Conservation (phyloP, 116 monocot genomes). For the Dioscorea cayenensis region DNA sequence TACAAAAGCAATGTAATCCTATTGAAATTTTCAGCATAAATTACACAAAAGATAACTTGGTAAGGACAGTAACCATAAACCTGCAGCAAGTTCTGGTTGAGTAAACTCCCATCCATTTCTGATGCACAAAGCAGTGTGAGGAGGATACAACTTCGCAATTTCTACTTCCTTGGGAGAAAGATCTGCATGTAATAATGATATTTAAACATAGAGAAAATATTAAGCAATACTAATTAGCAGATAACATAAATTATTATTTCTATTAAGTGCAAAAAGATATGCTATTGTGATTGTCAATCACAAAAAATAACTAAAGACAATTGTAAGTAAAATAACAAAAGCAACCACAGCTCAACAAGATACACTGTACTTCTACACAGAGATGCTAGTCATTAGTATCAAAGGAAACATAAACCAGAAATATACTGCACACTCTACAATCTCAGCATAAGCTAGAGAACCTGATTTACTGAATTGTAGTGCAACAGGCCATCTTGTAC, state of each 20-base stretch:
- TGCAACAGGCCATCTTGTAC: no score
- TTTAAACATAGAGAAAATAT: background rate
- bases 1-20: no score
- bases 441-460: background rate
- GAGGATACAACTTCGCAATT: constrained; percentile 70
- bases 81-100: constrained; percentile 69
- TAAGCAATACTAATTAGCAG: background rate
- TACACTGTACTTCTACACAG: background rate
- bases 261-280: background rate
- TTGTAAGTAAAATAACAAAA: background rate
- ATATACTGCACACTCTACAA: background rate
- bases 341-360: background rate
- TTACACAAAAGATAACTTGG: background rate
- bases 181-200: constrained; percentile 39
- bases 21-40: background rate
- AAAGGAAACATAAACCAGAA: no score
- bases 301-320: background rate
- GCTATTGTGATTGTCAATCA: background rate
- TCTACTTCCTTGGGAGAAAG: constrained; percentile 62
- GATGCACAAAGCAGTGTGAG: constrained; percentile 79
- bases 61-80: constrained; percentile 18
- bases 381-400: background rate
- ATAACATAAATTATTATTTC: background rate
- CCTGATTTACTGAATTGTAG: background rate
- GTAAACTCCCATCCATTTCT: constrained; percentile 87